Evolutionary conservation across 1,284 basidiomycete species (phyloP).

Genomic region (Leccinum pachyderme): DNA sequence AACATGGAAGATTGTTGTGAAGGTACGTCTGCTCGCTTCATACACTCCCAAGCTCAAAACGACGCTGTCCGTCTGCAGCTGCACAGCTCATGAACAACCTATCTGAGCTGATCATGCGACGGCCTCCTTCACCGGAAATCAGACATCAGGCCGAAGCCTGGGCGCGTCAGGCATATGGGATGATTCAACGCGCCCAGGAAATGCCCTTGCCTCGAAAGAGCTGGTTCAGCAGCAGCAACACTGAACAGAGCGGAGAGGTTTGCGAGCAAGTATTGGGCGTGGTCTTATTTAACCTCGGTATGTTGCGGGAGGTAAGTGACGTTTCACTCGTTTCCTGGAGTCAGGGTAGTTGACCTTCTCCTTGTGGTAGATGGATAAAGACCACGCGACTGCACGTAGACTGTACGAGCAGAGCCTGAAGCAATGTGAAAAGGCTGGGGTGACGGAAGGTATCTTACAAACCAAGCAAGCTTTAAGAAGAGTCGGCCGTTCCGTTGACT

Average conservation of each 20-base stretch:
- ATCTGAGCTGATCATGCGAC: constrained; percentile 55
- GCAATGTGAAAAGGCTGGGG: constrained; percentile 48
- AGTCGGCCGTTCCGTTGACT: constrained; percentile 23
- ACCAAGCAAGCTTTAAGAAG: constrained; percentile 47
- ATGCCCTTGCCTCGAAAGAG: constrained; percentile 23
- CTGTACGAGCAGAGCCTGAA: constrained; percentile 47
- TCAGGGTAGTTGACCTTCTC: not conserved
- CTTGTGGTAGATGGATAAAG: constrained; percentile 47
- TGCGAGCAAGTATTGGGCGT: constrained; percentile 62
- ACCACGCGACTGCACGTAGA: constrained; percentile 42
- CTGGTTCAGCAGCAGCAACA: constrained; percentile 21
- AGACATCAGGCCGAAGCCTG: constrained; percentile 59
- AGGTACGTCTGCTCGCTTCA: constrained; percentile 37
- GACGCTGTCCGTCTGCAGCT: constrained; percentile 37
- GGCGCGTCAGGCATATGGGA: constrained; percentile 53
- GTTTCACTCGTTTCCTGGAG: not conserved
- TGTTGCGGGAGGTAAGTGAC: constrained; percentile 42
- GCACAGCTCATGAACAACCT: constrained; percentile 71
- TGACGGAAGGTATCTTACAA: constrained; percentile 50
- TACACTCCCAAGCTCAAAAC: not conserved
- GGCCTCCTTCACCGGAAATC: constrained; percentile 43
- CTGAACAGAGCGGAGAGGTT: constrained; percentile 18
- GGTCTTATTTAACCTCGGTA: constrained; percentile 61
- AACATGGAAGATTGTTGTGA: constrained; percentile 55
- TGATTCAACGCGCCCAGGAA: constrained; percentile 40